These are phyloP conservation scores for Blastomyces silverae DNA, from an alignment of 2,329 filamentous ascomycete genomes.

Conservation along the genomic window DNA sequence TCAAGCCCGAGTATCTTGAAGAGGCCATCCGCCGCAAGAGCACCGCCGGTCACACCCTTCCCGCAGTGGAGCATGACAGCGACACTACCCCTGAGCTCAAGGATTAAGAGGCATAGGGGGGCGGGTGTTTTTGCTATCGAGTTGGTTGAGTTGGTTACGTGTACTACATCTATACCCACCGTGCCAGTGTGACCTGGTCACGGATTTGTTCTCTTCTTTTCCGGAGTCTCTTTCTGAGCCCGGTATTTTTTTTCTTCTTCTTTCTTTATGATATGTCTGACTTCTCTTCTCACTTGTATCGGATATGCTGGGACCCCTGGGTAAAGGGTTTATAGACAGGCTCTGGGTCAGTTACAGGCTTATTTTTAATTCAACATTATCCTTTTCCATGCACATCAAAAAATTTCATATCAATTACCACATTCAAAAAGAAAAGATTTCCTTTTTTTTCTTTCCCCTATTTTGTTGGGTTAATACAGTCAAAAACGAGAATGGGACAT, in stretches of 20 bases:
- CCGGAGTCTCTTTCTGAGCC: background rate
- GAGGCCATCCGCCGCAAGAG: constrained; percentile 7
- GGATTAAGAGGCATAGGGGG: background rate
- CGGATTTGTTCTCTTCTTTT: background rate
- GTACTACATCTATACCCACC: background rate
- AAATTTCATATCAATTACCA: too few relatives aligned
- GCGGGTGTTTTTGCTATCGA: background rate
- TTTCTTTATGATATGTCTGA: background rate
- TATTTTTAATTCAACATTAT: background rate
- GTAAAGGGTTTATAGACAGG: background rate
- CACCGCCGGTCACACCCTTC: background rate
- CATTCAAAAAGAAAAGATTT: too few relatives aligned
- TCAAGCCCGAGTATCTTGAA: constrained; percentile 13
- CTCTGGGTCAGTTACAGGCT: background rate
- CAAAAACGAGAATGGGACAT: too few relatives aligned
- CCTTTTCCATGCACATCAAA: too few relatives aligned
- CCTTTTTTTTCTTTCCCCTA: too few relatives aligned
- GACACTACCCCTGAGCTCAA: background rate
- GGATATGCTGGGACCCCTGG: background rate
- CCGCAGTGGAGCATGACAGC: background rate
- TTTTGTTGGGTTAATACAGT: too few relatives aligned
- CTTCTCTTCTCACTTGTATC: background rate
- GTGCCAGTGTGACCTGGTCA: background rate
- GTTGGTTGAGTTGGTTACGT: background rate
- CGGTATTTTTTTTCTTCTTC: background rate